Base-by-base conservation (phyloP, 352 stramenopile species). In the Elongisporangium senticosum region DNA sequence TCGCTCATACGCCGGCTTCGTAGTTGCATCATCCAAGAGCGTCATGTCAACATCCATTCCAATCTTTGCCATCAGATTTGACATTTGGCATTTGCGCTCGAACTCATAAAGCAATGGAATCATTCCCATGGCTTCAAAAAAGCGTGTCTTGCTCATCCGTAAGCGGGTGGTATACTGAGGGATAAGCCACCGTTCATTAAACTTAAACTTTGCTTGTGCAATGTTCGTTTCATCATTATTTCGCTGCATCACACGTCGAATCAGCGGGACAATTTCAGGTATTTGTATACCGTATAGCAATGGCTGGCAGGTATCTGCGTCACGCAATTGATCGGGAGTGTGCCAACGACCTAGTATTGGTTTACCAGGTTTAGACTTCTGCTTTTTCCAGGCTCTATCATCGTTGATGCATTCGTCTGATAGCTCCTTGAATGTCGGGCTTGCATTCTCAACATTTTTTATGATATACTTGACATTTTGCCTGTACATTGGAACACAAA, bases 31-130 rank as follows among this genome's bases (percentile, higher is more conserved):
- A 51, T 91, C 73, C 37, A 95, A 63, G 33, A 91, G 65, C n/a
- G 63, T 60, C 59, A 90, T 76, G 37, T 95, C 80, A 0, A 95
- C 59, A 48, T 93, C 82, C 28, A 90, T 28, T 17, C 83, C 83
- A 51, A 95, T 90, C 37, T 78, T 64, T 1, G 43, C 63, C 86
- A 95, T 95, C n/a, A 95, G 68, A n/a, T 83, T 74, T 15, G 86
- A 93, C 59, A 95, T 86, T 59, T 95, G 86, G 47, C 82, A 92
- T 59, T 95, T 95, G 61, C 86, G 81, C 58, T 95, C 86, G 60
- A 95, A 95, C 54, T 95, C 86, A 50, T 93, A 93, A 4, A 95
- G 67, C 51, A 95, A 58, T 19, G 86, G 83, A n/a, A 95, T 68
- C 28, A 95, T 72, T 7, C 86, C 80, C 62, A 93, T 91, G 8